Conservation (phyloP, 164 flowering plant species). For the Piper betle region DNA sequence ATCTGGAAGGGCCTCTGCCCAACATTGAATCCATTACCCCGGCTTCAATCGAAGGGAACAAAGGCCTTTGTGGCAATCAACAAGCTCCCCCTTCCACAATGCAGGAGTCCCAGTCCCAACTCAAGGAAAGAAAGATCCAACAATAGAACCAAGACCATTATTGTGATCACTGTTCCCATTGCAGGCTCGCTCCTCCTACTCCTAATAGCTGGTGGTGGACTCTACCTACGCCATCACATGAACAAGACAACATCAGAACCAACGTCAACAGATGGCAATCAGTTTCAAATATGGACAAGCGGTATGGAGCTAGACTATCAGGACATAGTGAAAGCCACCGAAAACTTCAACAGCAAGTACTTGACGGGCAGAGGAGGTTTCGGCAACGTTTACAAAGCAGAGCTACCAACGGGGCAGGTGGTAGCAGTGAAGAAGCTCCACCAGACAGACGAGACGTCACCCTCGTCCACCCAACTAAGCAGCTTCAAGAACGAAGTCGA, state of each 20-base stretch:
- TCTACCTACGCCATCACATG: constrained; percentile 2
- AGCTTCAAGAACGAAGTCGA: constrained; percentile 52
- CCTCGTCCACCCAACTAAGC: not conserved
- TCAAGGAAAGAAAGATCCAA: not conserved
- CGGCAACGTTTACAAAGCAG: constrained; percentile 48
- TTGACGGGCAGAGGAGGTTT: constrained; percentile 56
- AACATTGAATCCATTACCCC: constrained; percentile 1
- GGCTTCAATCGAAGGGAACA: constrained; percentile 9
- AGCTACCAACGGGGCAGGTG: constrained; percentile 24
- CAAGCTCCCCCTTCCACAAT: constrained; percentile 17
- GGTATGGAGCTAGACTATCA: constrained; percentile 38
- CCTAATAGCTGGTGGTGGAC: constrained; percentile 1
- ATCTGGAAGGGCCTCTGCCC: constrained; percentile 39
- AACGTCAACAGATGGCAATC: not conserved
- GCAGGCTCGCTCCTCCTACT: not conserved
- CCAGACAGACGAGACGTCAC: not conserved
- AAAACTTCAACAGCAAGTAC: constrained; percentile 29
- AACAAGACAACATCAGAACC: not conserved
- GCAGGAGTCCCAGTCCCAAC: too few relatives aligned
- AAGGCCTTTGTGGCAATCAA: constrained; percentile 28
- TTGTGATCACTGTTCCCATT: not conserved
- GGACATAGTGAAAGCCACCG: constrained; percentile 38
- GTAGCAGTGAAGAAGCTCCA: constrained; percentile 50
- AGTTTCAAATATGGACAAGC: constrained; percentile 30
- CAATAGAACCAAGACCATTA: not conserved